A percentile compares a stretch with the other conserved stretches of the same genome.
Conservation (phyloP, 1,284 basidiomycete genomes). For the Porodaedalea pini region DNA sequence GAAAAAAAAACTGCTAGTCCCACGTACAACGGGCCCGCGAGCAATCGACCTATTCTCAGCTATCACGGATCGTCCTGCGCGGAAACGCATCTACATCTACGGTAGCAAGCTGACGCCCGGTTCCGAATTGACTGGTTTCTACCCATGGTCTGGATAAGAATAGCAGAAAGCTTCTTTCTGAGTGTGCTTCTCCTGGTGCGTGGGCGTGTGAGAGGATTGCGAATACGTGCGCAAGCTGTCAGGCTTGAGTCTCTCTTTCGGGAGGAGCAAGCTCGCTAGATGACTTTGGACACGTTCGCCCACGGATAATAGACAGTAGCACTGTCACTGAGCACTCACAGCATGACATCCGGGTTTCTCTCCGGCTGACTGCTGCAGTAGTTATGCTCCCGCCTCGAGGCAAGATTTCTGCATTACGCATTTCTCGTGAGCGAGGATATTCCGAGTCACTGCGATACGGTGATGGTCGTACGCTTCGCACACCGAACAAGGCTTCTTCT, state of each 20-base stretch:
- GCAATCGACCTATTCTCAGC: neutral
- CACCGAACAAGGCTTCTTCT: neutral
- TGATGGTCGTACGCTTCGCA: neutral
- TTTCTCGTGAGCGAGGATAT: neutral
- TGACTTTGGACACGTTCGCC: too few relatives aligned
- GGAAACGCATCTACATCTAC: neutral
- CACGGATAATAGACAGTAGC: too few relatives aligned
- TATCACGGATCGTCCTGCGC: neutral
- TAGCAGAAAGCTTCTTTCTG: too few relatives aligned
- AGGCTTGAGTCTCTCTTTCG: too few relatives aligned
- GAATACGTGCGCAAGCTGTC: too few relatives aligned
- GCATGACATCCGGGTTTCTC: neutral
- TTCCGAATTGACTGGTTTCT: too few relatives aligned
- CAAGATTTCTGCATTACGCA: neutral
- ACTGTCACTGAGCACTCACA: neutral
- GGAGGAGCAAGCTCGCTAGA: too few relatives aligned
- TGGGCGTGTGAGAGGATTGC: too few relatives aligned
- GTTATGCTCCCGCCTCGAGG: neutral
- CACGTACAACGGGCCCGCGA: neutral
- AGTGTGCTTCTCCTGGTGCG: too few relatives aligned
- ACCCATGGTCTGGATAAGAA: too few relatives aligned
- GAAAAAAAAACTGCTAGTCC: neutral
- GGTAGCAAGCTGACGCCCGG: neutral
- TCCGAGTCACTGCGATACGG: neutral
- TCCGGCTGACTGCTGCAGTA: neutral